Base-by-base conservation (phyloP, 495 filamentous ascomycete genomes). In the Penicillium coprophilum region DNA sequence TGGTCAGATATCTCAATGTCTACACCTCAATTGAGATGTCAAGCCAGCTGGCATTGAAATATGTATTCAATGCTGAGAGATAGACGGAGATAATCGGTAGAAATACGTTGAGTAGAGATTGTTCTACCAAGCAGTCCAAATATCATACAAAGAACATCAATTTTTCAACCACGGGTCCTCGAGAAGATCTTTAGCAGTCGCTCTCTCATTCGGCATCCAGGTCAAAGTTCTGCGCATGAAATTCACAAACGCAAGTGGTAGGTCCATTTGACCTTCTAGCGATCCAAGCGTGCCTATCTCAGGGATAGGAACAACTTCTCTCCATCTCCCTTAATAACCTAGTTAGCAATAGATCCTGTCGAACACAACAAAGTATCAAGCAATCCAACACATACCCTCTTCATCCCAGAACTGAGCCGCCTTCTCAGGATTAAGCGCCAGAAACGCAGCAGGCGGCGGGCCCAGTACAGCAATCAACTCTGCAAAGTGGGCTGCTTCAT, bases 401-500 rank as follows among this genome's bases (percentile, higher is more conserved):
- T 67, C 55, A 51, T 67, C 44, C 68, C 66, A 71, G 52, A 67
- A 67, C 12, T 62, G 63, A 44, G 64, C 61, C 31, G 36, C 49
- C 41, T 55, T 64, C 39, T 63, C 57, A 38, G 57, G 59, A 31
- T 67, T 69, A 34, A 47, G 63, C 15, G 63, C 51, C 15, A 79
- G 51, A 19, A 79, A 64, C 8, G 72, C 65, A 46, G 58, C 41
- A 6, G 72, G 75, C 6, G 77, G 77, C 34, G 62, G 73, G 2
- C 77, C 74, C n/a, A 82, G 55, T 15, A 77, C 53, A 15, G 70
- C 69, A 57, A 77, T 66, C 0, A 81, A 61, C 50, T 74, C 66
- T 19, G 73, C 72, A 6, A 79, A 62, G 63, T 76, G 74, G 12
- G 74, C 64, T 17, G 69, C 70, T 38, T 78, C 69, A 19, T 70